These are phyloP conservation scores for Picea abies DNA, from an alignment of 83 land plant genomes.

Conservation along the genomic window DNA sequence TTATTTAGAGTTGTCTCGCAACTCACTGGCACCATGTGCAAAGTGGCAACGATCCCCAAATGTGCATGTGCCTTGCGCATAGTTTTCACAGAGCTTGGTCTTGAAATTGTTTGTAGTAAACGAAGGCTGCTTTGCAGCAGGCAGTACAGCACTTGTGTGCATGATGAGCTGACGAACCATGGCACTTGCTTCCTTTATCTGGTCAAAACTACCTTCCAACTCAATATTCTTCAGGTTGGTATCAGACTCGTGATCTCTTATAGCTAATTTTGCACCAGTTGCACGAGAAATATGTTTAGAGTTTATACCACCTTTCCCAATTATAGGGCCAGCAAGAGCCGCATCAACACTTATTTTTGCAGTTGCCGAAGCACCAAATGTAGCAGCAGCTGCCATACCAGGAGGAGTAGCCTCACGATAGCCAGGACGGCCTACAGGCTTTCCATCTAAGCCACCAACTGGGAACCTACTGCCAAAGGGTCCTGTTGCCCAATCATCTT, in stretches of 20 bases:
- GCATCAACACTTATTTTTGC: slow-evolving; percentile 92
- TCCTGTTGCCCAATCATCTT: slow-evolving; percentile 11
- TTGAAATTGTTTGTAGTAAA: slow-evolving; percentile 45
- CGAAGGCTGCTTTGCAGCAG: slow-evolving; percentile 1
- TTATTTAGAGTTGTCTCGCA: no score
- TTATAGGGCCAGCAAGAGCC: slow-evolving; percentile 88
- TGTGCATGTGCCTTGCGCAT: slow-evolving; percentile 77
- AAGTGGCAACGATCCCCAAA: slow-evolving; percentile 98
- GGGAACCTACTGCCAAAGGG: slow-evolving; percentile 25
- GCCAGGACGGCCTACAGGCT: slow-evolving; percentile 22
- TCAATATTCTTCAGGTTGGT: slow-evolving; percentile 84
- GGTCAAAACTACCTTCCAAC: slow-evolving; percentile 88
- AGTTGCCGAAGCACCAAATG: slow-evolving; percentile 73
- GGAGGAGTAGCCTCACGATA: slow-evolving; percentile 53
- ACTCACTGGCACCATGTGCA: slow-evolving; percentile 82
- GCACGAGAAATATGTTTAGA: slow-evolving; percentile 75
- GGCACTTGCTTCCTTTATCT: slow-evolving; percentile 77
- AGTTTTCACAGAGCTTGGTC: slow-evolving; percentile 94
- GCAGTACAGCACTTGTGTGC: slow-evolving; percentile 29
- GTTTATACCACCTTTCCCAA: slow-evolving; percentile 93
- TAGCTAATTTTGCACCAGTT: slow-evolving; percentile 79
- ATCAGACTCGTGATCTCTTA: slow-evolving; percentile 85
- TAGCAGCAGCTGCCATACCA: slow-evolving; percentile 51
- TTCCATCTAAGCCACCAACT: slow-evolving; percentile 22
- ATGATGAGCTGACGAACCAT: slow-evolving; percentile 84